Evolutionary conservation across 2,329 filamentous ascomycete genomes (phyloP), one percentile per base, ranked within the genome.

Genomic region (Cladosporium oxysporum): DNA sequence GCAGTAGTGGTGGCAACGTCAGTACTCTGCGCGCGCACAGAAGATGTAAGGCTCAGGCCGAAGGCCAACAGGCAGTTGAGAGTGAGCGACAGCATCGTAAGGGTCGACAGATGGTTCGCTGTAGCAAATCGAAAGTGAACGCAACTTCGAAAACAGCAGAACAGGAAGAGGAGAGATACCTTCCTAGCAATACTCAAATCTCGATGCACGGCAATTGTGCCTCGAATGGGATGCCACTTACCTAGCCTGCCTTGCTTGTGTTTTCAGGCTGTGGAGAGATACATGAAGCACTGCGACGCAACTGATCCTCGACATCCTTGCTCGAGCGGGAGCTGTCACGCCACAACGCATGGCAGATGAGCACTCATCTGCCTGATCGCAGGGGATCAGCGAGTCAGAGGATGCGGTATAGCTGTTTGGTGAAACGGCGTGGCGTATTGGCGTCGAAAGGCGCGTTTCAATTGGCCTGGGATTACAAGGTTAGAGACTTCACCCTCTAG

Each of bases 41-140:
- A 80, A 52, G 31, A 79, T 53, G 66, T 68, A 16, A 69, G 61
- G 63, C 70, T 67, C 31, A 67, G 67, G 16, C 67, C 61, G 16
- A 65, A 65, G 23, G 66, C 66, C 65, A 66, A 35, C n/a, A 63
- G 62, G 41, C 66, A 65, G 55, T 65, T 65, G 55, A 59, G 14
- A 31, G 62, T 26, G 62, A 60, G 62, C 21, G 62, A 65, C 41
- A 65, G 44, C 62, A 65, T 65, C 3, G 31, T 57, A 28, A 10
- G 12, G 23, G 11, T 28, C 11, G 55, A 58, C 55, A 23, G 26
- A n/a, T 58, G 31, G 7, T 41, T 58, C 55, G 6, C 11, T 2
- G 21, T 41, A 8, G 37, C 16, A 14, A 47, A 5, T 28, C 23
- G 57, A 59, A 4, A 35, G 12, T 23, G 29, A 37, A 23, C 6